phyloP scores from a whole-genome alignment of 129 eudicot genomes.

The Flaveria linearis region DNA sequence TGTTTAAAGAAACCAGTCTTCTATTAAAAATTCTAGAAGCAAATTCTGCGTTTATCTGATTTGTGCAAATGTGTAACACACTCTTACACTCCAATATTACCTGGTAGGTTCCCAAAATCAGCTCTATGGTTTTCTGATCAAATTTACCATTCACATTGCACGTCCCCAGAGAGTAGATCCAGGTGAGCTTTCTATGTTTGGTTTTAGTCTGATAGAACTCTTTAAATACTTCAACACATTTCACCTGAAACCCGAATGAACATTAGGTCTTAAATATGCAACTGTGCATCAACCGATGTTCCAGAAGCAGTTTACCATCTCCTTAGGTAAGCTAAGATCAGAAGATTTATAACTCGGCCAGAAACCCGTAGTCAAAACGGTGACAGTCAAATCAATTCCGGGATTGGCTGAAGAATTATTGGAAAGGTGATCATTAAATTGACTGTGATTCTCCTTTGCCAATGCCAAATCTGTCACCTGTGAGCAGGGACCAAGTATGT shows the following conservation, averaged over 20 bases:
- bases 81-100: constrained; percentile 30
- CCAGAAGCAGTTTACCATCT: constrained; percentile 58
- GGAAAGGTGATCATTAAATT: constrained; percentile 57
- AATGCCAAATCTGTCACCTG: constrained; percentile 86
- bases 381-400: constrained; percentile 80
- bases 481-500: background rate
- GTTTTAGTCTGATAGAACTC: constrained; percentile 59
- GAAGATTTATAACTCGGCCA: constrained; percentile 89
- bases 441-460: constrained; percentile 62
- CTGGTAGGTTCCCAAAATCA: constrained; percentile 79
- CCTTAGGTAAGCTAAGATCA: constrained; percentile 74
- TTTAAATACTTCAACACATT: constrained; percentile 71
- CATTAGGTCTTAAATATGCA: background rate
- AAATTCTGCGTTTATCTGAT: background rate
- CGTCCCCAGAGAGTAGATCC: constrained; percentile 80
- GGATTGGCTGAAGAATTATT: constrained; percentile 42
- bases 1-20: too few relatives aligned
- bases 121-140: constrained; percentile 75
- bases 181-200: constrained; percentile 76
- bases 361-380: constrained; percentile 82
- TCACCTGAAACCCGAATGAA: constrained; percentile 44
- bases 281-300: background rate
- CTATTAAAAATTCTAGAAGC: background rate
- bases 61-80: background rate
- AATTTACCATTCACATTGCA: constrained; percentile 71